Evolutionary conservation across 495 filamentous ascomycete species (phyloP), one percentile per base, ranked within the genome.

Genomic region (Hyphodiscus hymeniophilus): DNA sequence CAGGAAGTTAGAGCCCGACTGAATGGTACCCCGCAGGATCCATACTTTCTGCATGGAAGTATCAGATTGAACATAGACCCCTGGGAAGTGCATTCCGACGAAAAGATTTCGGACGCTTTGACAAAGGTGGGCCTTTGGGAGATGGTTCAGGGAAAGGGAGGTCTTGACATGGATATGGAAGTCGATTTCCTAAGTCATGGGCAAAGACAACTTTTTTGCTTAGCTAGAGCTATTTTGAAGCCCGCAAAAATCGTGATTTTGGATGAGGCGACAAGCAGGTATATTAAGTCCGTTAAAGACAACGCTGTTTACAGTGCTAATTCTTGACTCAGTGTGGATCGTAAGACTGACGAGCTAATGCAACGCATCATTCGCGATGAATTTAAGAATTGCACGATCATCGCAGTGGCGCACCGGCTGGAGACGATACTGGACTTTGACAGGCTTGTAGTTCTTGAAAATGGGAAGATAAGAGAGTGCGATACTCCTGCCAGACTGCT

Each of bases 341-440:
- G 59, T 33, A 66, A 72, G 49, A 79, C 75, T 18, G 77, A 81
- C 48, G 62, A 65, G 33, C 57, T 76, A 30, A 76, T 81, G 66
- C 74, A 80, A 52, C 61, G 63, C 13, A 66, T 83, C 48, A 70
- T 84, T 16, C 66, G 74, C 0, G 17, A 15, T 3, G 73, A 75
- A 46, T 81, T 82, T 57, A 54, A 60, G 24, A 60, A 61, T 4
- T 70, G 71, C 26, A 76, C 73, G 0, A 62, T 76, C 17, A 58
- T 77, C 3, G 61, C 65, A 41, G 67, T 77, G 5, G 75, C 73
- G 1, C 72, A 77, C 62, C 62, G 73, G 10, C 60, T 77, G 7
- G 66, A 61, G 11, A 74, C 71, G 0, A 62, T 74, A 35, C 49
- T 60, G 42, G 59, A 71, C 17, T 70, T 68, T 8, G 70, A 74